phyloP scores from a whole-genome alignment of 1,139 yeast species.

The Pichia sp. region DNA sequence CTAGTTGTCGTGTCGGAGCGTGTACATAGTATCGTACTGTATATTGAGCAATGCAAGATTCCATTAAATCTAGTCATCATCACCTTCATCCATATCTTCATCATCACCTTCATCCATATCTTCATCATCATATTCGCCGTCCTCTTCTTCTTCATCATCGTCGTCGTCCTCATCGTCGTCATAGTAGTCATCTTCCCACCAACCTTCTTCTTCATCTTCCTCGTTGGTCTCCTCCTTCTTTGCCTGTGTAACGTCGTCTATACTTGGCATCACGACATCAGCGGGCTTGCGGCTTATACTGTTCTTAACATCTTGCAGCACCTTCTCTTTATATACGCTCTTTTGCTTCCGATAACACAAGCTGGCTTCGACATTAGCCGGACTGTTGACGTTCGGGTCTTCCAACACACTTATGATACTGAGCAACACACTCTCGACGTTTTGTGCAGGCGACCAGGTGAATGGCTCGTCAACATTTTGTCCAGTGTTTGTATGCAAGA shows the following conservation, averaged over 20 bases:
- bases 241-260: slow-evolving; percentile 37
- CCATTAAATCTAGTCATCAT: slow-evolving; percentile 4
- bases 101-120: slow-evolving; percentile 23
- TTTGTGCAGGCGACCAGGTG: slow-evolving; percentile 97
- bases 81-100: slow-evolving; percentile 21
- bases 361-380: slow-evolving; percentile 97
- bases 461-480: slow-evolving; percentile 93
- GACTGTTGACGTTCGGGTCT: slow-evolving; percentile 86
- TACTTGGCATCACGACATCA: slow-evolving; percentile 79
- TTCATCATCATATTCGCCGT: slow-evolving; percentile 24
- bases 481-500: slow-evolving; percentile 72
- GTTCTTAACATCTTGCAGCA: slow-evolving; percentile 77
- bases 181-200: slow-evolving; percentile 66
- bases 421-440: slow-evolving; percentile 87
- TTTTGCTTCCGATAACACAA: slow-evolving; percentile 86
- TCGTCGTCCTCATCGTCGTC: slow-evolving; percentile 59
- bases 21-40: slow-evolving; percentile 14
- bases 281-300: slow-evolving; percentile 83
- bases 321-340: slow-evolving; percentile 76
- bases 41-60: not conserved
- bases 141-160: slow-evolving; percentile 36
- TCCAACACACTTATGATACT: slow-evolving; percentile 88
- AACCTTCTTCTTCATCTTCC: slow-evolving; percentile 80
- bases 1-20: not conserved
- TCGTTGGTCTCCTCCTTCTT: slow-evolving; percentile 43